Evolutionary conservation across 352 stramenopile genomes (phyloP).

Genomic region (Phytophthora megakarya): DNA sequence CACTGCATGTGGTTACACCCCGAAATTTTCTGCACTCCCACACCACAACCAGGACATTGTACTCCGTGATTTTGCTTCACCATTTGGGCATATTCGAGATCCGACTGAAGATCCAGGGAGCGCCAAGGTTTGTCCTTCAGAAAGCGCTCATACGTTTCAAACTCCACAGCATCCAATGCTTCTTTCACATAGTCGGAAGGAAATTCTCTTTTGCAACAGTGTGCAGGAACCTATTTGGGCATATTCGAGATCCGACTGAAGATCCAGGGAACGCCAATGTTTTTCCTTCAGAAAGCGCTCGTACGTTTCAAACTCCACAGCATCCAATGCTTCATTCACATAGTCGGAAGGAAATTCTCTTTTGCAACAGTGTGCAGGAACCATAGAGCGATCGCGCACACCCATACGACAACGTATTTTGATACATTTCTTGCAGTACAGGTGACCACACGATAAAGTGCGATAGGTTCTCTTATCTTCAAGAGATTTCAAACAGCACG

Average conservation of each 20-base stretch:
- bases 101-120: conserved; percentile 50
- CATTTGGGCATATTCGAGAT: conserved; percentile 61
- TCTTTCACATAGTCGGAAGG: conserved; percentile 64
- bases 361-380: conserved; percentile 75
- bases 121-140: conserved; percentile 58
- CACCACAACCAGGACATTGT: conserved; percentile 75
- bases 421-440: conserved; percentile 70
- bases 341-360: conserved; percentile 73
- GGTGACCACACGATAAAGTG: conserved; percentile 55
- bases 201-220: conserved; percentile 78
- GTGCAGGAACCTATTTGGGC: conserved; percentile 61
- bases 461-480: conserved; percentile 23
- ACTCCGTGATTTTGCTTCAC: conserved; percentile 38
- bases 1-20: conserved; percentile 73
- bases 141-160: conserved; percentile 56
- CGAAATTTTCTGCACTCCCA: conserved; percentile 54
- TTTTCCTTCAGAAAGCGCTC: conserved; percentile 64
- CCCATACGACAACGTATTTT: conserved; percentile 55
- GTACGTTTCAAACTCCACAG: conserved; percentile 42
- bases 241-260: no score
- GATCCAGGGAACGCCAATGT: conserved; percentile 43
- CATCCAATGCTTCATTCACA: conserved; percentile 46
- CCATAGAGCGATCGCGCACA: conserved; percentile 55
- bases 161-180: conserved; percentile 36
- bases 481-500: conserved; percentile 40